Evolutionary conservation across 345 rosid species (phyloP).

Genomic region (Capsella bursapastoris): DNA sequence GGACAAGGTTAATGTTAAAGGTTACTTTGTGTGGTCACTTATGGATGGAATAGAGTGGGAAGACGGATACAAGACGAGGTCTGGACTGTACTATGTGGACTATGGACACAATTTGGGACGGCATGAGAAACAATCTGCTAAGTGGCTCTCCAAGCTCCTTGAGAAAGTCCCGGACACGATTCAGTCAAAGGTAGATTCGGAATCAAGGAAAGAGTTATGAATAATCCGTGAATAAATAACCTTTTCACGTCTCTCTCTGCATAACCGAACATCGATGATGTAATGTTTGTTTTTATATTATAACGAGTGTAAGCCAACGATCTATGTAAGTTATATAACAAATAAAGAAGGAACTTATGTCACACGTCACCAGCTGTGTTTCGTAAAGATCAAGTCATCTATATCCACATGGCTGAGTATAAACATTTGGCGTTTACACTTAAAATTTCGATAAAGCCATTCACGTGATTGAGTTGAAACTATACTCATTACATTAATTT

Average conservation of each 20-base stretch:
- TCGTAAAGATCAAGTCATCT: slow-evolving; percentile 5
- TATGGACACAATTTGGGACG: slow-evolving; percentile 29
- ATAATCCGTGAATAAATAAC: background rate
- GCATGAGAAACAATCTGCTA: slow-evolving; percentile 44
- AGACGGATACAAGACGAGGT: slow-evolving; percentile 42
- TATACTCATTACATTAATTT: slow-evolving; percentile 2
- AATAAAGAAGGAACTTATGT: background rate
- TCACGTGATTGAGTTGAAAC: background rate
- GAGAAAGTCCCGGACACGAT: slow-evolving; percentile 34
- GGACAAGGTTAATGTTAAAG: slow-evolving; percentile 42
- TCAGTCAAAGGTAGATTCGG: slow-evolving; percentile 29
- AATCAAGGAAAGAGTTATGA: slow-evolving; percentile 42
- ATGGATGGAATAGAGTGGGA: slow-evolving; percentile 46
- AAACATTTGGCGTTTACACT: background rate
- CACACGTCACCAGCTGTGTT: background rate
- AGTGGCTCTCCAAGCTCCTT: slow-evolving; percentile 41
- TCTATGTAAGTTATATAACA: slow-evolving; percentile 7
- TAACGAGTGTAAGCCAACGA: slow-evolving; percentile 3
- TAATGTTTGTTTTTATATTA: slow-evolving; percentile 10
- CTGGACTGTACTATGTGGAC: slow-evolving; percentile 45
- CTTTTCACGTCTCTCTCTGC: background rate
- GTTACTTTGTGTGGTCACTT: slow-evolving; percentile 44
- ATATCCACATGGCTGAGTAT: background rate
- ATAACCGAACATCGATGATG: slow-evolving; percentile 6
- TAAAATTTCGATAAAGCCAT: background rate